These are phyloP conservation scores for Dalbergia cultrata DNA, from an alignment of 306 rosid genomes.

Conservation along the genomic window DNA sequence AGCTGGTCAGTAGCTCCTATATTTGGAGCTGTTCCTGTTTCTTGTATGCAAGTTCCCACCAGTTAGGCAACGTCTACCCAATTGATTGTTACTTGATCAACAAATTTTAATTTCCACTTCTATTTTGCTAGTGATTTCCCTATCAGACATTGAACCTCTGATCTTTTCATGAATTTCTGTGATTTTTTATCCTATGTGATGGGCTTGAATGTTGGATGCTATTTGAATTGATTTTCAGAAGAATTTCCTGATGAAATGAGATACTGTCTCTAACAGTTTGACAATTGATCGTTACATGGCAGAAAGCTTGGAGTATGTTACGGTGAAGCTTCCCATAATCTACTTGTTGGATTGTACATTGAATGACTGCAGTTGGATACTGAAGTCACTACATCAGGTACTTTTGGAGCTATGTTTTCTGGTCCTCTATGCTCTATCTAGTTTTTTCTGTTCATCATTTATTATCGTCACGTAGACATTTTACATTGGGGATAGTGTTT, in stretches of 20 bases:
- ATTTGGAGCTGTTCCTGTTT: neutral
- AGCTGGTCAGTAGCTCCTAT: conserved; percentile 27
- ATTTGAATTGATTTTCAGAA: conserved; percentile 25
- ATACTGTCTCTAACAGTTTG: conserved; percentile 36
- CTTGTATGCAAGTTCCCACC: conserved; percentile 4
- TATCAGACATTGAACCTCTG: conserved; percentile 20
- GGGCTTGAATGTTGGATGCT: conserved; percentile 32
- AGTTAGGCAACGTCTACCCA: conserved; percentile 7
- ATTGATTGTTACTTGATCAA: conserved; percentile 20
- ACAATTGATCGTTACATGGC: conserved; percentile 52
- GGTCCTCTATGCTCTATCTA: conserved; percentile 15
- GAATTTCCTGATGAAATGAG: conserved; percentile 43
- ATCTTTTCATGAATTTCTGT: conserved; percentile 6
- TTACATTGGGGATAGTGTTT: neutral
- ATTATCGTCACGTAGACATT: neutral
- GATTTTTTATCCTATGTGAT: conserved; percentile 33
- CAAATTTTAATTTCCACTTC: conserved; percentile 12
- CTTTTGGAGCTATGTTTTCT: conserved; percentile 37
- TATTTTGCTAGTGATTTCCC: conserved; percentile 24
- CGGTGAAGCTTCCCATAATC: conserved; percentile 70
- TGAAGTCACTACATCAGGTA: conserved; percentile 81
- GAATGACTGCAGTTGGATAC: conserved; percentile 81
- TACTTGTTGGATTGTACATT: conserved; percentile 89
- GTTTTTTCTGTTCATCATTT: conserved; percentile 17
- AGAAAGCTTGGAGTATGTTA: conserved; percentile 57